Evolutionary conservation across 192 early-diverging fungal genomes (phyloP).

Genomic region (Podochytrium sp.): DNA sequence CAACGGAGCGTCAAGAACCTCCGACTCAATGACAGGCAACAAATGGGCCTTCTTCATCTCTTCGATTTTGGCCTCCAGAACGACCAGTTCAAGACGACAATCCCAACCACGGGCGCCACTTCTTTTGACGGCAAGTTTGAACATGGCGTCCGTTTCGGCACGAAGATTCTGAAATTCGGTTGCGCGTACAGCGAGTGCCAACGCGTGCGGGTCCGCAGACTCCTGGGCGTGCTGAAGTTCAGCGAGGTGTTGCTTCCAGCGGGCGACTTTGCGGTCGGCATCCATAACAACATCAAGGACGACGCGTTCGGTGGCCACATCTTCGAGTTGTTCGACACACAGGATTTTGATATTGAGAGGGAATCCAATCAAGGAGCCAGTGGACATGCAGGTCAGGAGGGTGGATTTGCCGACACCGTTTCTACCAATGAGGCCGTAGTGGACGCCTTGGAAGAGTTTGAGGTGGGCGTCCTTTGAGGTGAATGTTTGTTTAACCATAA

Average conservation of each 20-base stretch:
- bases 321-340: slow-evolving; percentile 82
- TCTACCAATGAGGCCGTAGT: slow-evolving; percentile 77
- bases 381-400: slow-evolving; percentile 27
- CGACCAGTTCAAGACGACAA: slow-evolving; percentile 48
- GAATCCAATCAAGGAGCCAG: slow-evolving; percentile 71
- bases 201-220: neutral
- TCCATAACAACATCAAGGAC: slow-evolving; percentile 52
- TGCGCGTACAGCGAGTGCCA: slow-evolving; percentile 30
- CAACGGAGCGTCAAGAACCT: slow-evolving; percentile 8
- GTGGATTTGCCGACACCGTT: slow-evolving; percentile 80
- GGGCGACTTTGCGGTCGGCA: slow-evolving; percentile 26
- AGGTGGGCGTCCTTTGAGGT: slow-evolving; percentile 82
- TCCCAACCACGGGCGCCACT: slow-evolving; percentile 38
- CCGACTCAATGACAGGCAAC: slow-evolving; percentile 42
- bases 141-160: slow-evolving; percentile 4
- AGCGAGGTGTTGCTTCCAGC: neutral
- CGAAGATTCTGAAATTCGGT: slow-evolving; percentile 10
- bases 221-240: slow-evolving; percentile 37
- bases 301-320: slow-evolving; percentile 46
- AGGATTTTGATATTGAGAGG: slow-evolving; percentile 80
- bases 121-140: slow-evolving; percentile 36
- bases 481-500: no score
- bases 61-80: slow-evolving; percentile 76
- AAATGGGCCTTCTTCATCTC: slow-evolving; percentile 80
- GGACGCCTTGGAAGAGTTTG: slow-evolving; percentile 73